Base-by-base conservation (phyloP, 208 protist genomes). In the Acanthamoeba rhysodes region DNA sequence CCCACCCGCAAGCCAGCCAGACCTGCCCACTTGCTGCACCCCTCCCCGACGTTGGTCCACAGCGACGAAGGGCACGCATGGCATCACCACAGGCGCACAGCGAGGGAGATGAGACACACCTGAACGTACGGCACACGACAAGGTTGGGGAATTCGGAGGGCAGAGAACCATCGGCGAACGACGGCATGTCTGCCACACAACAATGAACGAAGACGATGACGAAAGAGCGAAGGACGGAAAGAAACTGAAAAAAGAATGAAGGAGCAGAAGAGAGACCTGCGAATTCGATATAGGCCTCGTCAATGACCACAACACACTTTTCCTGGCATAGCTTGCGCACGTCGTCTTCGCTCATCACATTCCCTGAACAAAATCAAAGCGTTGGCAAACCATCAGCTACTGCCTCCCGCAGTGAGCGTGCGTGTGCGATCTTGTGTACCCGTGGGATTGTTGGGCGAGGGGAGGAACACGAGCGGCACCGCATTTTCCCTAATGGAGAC, bases 1-100 rank as follows among this genome's bases (percentile, higher is more conserved):
- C 94, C 94, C 5, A 90, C 82, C 22, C 95, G 95, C 37, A 95
- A 5, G 37, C 95, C 95, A 10, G 95, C 95, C 22, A 96, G 95
- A 34, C 95, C 95, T 16, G 95, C 95, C 95, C 95, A 96, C 82
- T 96, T 96, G 62, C 90, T 95, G 57, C 14, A 1, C 53, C 16
- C 53, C 9, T 9, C 53, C 14, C 9, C 1, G 16, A 57, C 29
- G 32, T 45, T 45, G 5, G 41, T 1, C 41, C 41, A n/a, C 41
- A 45, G 3, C 41, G 5, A 45, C 5, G 41, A 5, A 1, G 5
- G 41, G n/a, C n/a, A 45, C 41, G 5, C 41, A 45, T 45, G 41
- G 5, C 41, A 1, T 1, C 41, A 45, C 41, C 41, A n/a, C n/a
- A n/a, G n/a, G n/a, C 41, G 41, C 41, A 5, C 41, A 45, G 41